Conservation (phyloP, 148 eudicot genomes). For the Drosera capensis region DNA sequence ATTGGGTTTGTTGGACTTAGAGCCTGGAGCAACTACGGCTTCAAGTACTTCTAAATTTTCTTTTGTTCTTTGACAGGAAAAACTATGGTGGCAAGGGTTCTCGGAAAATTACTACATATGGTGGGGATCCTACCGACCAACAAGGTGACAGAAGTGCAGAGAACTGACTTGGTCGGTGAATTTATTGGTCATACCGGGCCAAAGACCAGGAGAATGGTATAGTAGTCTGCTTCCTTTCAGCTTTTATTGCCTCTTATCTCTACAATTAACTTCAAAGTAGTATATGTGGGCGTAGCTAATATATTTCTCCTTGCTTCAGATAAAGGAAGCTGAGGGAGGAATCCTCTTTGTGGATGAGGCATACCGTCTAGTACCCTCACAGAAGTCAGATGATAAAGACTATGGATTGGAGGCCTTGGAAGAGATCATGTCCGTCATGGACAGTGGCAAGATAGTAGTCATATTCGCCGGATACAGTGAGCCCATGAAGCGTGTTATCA, state of each 20-base stretch:
- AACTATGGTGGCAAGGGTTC: slow-evolving; percentile 98
- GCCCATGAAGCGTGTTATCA: slow-evolving; percentile 95
- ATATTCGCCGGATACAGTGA: slow-evolving; percentile 96
- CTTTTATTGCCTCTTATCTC: too few species aligned
- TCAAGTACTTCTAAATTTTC: too few species aligned
- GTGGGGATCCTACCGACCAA: slow-evolving; percentile 91
- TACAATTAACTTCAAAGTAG: background rate
- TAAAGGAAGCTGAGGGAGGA: slow-evolving; percentile 97
- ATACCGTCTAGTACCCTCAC: slow-evolving; percentile 91
- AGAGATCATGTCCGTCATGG: slow-evolving; percentile 99
- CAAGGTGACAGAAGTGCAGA: slow-evolving; percentile 92
- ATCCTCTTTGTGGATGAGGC: slow-evolving; percentile 97
- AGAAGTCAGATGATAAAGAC: slow-evolving; percentile 91
- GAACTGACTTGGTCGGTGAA: slow-evolving; percentile 97
- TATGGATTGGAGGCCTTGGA: slow-evolving; percentile 95
- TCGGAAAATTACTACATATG: slow-evolving; percentile 90
- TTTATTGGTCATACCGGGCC: slow-evolving; percentile 99
- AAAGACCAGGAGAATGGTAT: slow-evolving; percentile 86
- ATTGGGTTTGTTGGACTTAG: too few species aligned
- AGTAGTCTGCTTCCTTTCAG: background rate
- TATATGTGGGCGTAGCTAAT: background rate
- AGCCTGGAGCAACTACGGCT: too few species aligned
- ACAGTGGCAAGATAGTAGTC: slow-evolving; percentile 81
- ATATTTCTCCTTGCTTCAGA: slow-evolving; percentile 17
- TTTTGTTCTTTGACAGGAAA: slow-evolving; percentile 40